Base-by-base conservation (phyloP, 108 stramenopile species). In the Schizochytrium sp. region DNA sequence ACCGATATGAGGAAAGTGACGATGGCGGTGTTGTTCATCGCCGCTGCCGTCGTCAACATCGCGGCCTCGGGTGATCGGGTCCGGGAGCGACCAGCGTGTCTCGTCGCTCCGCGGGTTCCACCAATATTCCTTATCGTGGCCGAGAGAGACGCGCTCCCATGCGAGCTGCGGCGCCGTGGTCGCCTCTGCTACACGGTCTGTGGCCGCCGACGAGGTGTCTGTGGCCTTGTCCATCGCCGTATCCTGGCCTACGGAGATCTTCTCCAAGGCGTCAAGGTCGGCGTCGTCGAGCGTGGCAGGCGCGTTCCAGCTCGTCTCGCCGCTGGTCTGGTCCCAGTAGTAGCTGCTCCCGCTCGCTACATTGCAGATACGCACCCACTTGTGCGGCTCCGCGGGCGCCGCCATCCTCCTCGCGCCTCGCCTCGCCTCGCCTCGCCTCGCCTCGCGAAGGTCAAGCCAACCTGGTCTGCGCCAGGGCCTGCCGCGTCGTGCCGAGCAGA, bases 31-130 rank as follows among this genome's bases (percentile, higher is more conserved):
- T 34, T 34, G 34, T 34, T 34, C 34, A 34, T 34, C 34, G 34
- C 34, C 34, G 34, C 34, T 57, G 55, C 14, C 55, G 14, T 28
- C 63, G 25, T 41, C 25, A 4, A 3, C 41, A 34, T 72, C 72
- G 4, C 48, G 44, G 48, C 48, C 76, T 1, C n/a, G 12, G 23
- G 16, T 45, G 41, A 69, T 12, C 1, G 76, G 76, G 51, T 47
- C 51, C 51, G 76, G 76, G 28, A 53, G 76, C n/a, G 76, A n/a
- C 76, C 76, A 83, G 45, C 51, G 76, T 12, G 76, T 83, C 76
- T 83, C 76, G 28, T 83, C 76, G 51, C 48, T 83, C 12, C 28
- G 76, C n/a, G 76, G 45, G 76, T 83, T 83, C 76, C 76, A 83
- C 48, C 51, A 83, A 23, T 83, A 83, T 18, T 53, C 51, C 48